These are phyloP conservation scores for Tubosaeta sp. DNA, from an alignment of 768 basidiomycete species.

Conservation along the genomic window DNA sequence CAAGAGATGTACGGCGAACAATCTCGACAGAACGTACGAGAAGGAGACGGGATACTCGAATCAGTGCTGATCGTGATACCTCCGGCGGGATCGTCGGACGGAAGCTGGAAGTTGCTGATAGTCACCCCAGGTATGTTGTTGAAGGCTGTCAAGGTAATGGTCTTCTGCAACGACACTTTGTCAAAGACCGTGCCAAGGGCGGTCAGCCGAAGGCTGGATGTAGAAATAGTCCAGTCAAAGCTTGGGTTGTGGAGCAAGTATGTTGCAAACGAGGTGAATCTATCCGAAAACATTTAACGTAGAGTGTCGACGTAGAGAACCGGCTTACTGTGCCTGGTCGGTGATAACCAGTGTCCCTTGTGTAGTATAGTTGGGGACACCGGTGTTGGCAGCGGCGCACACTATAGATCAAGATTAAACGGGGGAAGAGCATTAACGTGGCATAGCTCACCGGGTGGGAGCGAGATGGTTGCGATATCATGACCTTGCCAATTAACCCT, in stretches of 20 bases:
- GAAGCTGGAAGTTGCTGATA: conserved; percentile 67
- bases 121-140: conserved; percentile 66
- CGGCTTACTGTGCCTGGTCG: conserved; percentile 42
- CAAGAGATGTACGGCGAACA: conserved; percentile 1
- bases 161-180: conserved; percentile 56
- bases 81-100: conserved; percentile 61
- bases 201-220: conserved; percentile 54
- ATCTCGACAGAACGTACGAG: conserved; percentile 45
- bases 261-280: conserved; percentile 64
- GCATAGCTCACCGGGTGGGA: conserved; percentile 48
- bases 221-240: conserved; percentile 71
- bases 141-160: conserved; percentile 63
- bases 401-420: conserved; percentile 33
- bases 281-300: conserved; percentile 13
- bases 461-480: conserved; percentile 57
- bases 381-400: conserved; percentile 62
- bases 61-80: conserved; percentile 71
- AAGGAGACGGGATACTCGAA: conserved; percentile 58
- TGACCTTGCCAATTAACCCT: conserved; percentile 63
- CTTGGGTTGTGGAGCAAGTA: conserved; percentile 58
- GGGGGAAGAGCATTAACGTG: neutral
- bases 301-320: neutral
- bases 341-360: conserved; percentile 54
- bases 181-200: conserved; percentile 71
- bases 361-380: conserved; percentile 59